Evolutionary conservation across 2,329 filamentous ascomycete species (phyloP).

Genomic region (Diaporthe citri): DNA sequence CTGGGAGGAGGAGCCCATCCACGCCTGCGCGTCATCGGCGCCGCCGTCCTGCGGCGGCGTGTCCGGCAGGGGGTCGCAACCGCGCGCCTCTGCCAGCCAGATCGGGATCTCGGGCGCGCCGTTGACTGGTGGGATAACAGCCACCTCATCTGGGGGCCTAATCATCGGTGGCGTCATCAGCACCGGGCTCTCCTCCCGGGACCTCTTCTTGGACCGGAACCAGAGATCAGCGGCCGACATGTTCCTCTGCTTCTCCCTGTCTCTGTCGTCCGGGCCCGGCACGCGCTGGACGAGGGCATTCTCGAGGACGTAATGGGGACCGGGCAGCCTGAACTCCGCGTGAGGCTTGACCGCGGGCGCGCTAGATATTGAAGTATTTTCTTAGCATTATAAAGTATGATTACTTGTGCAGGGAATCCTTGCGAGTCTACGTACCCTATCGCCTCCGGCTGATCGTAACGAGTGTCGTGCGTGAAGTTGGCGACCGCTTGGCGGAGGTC

Average conservation of each 20-base stretch:
- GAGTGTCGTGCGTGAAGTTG: conserved; percentile 37
- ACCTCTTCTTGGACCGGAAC: conserved; percentile 17
- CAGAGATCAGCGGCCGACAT: conserved; percentile 30
- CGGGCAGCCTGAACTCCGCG: conserved; percentile 35
- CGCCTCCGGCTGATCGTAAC: conserved; percentile 34
- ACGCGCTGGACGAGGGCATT: conserved; percentile 15
- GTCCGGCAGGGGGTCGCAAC: conserved; percentile 22
- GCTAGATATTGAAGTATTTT: background rate
- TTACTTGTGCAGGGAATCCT: no score
- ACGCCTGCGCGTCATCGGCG: background rate
- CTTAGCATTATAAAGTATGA: background rate
- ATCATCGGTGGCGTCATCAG: background rate
- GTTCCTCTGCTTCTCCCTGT: conserved; percentile 16
- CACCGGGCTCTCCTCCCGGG: background rate
- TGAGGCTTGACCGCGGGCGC: conserved; percentile 30
- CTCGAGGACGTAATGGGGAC: conserved; percentile 38
- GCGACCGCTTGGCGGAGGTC: conserved; percentile 38
- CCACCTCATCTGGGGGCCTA: background rate
- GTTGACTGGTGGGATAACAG: background rate
- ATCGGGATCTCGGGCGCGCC: conserved; percentile 37
- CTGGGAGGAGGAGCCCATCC: background rate
- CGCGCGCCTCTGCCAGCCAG: conserved; percentile 38
- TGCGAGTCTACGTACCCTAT: conserved; percentile 32
- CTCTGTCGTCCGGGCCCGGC: conserved; percentile 12
- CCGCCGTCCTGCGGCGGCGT: background rate